Evolutionary conservation across 108 stramenopile genomes (phyloP).

Genomic region (Heterococcus sp.): DNA sequence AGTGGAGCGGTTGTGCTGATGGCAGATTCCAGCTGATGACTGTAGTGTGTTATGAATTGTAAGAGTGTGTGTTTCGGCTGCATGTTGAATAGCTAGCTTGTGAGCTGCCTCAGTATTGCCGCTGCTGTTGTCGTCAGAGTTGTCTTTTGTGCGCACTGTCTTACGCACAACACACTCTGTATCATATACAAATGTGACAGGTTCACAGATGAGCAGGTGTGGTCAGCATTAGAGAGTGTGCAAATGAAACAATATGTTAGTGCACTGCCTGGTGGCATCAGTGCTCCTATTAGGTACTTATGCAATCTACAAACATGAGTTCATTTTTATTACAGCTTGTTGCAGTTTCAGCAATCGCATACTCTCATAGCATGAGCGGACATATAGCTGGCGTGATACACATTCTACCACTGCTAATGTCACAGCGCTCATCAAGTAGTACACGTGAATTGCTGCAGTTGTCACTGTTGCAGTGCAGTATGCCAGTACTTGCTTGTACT

Average conservation of each 20-base stretch:
- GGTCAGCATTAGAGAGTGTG: constrained; percentile 41
- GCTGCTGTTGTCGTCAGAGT: not conserved
- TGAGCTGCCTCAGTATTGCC: not conserved
- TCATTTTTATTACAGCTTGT: too few species aligned
- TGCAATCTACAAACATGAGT: too few species aligned
- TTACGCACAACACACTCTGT: not conserved
- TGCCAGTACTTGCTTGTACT: too few species aligned
- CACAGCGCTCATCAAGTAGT: too few species aligned
- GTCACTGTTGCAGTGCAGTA: too few species aligned
- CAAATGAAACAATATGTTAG: constrained; percentile 33
- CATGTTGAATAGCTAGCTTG: too few species aligned
- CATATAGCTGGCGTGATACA: too few species aligned
- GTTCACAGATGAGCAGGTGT: constrained; percentile 31
- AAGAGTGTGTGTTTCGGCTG: not conserved
- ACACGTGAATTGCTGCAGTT: too few species aligned
- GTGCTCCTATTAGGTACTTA: constrained; percentile 18
- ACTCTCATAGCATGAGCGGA: too few species aligned
- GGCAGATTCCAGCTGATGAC: constrained; percentile 41
- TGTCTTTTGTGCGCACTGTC: not conserved
- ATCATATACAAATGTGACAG: constrained; percentile 50
- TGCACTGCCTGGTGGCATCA: constrained; percentile 10
- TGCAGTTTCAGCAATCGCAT: too few species aligned
- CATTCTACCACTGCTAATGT: too few species aligned
- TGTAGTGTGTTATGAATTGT: not conserved
- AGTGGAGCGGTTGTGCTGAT: too few species aligned